Evolutionary conservation across 148 eudicot species (phyloP).

Genomic region (Camellia granthamiana): DNA sequence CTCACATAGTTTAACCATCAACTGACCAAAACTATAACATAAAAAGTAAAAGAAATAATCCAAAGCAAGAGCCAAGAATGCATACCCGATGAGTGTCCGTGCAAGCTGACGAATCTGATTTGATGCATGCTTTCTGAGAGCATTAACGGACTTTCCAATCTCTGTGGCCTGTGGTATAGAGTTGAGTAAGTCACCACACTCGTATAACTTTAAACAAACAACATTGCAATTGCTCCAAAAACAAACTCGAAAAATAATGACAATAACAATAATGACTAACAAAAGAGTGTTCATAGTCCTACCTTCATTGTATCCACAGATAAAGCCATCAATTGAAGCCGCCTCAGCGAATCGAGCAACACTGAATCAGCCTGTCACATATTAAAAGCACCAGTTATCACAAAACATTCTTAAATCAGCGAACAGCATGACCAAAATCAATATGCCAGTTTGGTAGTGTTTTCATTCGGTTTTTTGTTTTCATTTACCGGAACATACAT

Average conservation of each 20-base stretch:
- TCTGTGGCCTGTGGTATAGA: conserved; percentile 62
- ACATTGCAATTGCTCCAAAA: background rate
- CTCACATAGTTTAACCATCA: background rate
- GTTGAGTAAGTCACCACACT: background rate
- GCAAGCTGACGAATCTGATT: conserved; percentile 59
- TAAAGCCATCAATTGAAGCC: conserved; percentile 73
- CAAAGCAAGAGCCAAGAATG: conserved; percentile 14
- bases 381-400: conserved; percentile 13
- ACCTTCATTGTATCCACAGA: conserved; percentile 73
- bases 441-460: too few species aligned
- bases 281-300: conserved; percentile 19
- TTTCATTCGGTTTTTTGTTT: too few species aligned
- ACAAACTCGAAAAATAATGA: background rate
- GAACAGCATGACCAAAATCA: too few species aligned
- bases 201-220: background rate
- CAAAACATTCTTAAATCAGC: background rate
- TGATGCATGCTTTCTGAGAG: conserved; percentile 53
- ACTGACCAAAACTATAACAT: background rate
- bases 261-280: conserved; percentile 14
- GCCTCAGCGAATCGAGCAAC: conserved; percentile 66
- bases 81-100: conserved; percentile 65
- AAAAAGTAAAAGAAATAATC: background rate
- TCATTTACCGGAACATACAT: too few species aligned
- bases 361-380: conserved; percentile 58
- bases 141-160: conserved; percentile 79